Conservation (phyloP, 495 filamentous ascomycete genomes). For the Penicillium coffeae region DNA sequence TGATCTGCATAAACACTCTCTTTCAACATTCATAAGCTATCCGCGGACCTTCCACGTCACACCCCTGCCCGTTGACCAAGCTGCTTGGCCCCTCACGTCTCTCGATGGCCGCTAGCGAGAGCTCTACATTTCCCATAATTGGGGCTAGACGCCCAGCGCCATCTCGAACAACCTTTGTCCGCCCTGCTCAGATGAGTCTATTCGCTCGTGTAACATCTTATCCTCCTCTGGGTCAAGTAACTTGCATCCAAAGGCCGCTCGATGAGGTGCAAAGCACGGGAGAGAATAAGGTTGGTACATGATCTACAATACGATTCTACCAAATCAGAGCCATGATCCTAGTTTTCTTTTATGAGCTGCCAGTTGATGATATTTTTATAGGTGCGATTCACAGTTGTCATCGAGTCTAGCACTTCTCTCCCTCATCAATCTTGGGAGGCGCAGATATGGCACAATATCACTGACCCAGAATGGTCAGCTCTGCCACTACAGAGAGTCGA, state of each 20-base stretch:
- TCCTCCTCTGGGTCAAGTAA: conserved; percentile 69
- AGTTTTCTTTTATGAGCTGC: too few relatives aligned
- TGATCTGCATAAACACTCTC: neutral
- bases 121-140: conserved; percentile 23
- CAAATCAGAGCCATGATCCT: too few relatives aligned
- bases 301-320: too few relatives aligned
- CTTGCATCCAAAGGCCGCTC: conserved; percentile 42
- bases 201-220: conserved; percentile 52
- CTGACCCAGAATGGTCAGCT: conserved; percentile 32
- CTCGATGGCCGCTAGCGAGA: conserved; percentile 21
- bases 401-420: conserved; percentile 59
- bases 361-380: conserved; percentile 10
- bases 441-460: conserved; percentile 70
- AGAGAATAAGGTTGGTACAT: conserved; percentile 19
- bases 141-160: conserved; percentile 6
- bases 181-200: conserved; percentile 45
- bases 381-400: conserved; percentile 63
- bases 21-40: neutral
- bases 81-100: conserved; percentile 5
- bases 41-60: too few relatives aligned
- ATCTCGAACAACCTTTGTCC: conserved; percentile 30
- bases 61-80: neutral
- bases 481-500: conserved; percentile 28
- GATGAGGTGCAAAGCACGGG: conserved; percentile 12
- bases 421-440: conserved; percentile 63